Conservation (phyloP, 352 stramenopile genomes). For the Globisporangium paddicum region DNA sequence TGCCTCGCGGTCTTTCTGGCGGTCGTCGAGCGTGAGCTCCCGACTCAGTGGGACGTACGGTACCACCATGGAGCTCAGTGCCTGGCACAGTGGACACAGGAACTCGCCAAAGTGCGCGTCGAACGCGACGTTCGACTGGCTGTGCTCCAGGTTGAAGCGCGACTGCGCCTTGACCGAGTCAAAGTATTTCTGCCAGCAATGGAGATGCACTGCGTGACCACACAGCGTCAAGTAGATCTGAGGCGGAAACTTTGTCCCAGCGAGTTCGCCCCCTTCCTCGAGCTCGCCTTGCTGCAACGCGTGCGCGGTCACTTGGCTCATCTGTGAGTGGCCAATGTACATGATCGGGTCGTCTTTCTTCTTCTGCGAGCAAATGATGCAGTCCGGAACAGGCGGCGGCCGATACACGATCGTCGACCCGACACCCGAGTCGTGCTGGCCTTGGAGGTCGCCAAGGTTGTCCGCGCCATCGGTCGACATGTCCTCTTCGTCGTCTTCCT, state of each 20-base stretch:
- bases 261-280: slow-evolving; percentile 14
- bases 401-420: slow-evolving; percentile 54
- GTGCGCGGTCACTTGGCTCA: slow-evolving; percentile 55
- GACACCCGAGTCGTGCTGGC: neutral
- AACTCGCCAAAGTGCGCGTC: slow-evolving; percentile 86
- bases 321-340: slow-evolving; percentile 82
- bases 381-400: slow-evolving; percentile 61
- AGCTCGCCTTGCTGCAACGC: slow-evolving; percentile 37
- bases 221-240: slow-evolving; percentile 79
- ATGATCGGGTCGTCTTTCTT: slow-evolving; percentile 81
- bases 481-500: slow-evolving; percentile 56
- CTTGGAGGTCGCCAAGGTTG: slow-evolving; percentile 8
- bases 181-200: slow-evolving; percentile 89
- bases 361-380: slow-evolving; percentile 84
- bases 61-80: slow-evolving; percentile 88
- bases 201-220: slow-evolving; percentile 87
- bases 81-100: slow-evolving; percentile 88
- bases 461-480: slow-evolving; percentile 10
- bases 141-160: slow-evolving; percentile 63
- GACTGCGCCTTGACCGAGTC: slow-evolving; percentile 77
- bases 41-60: slow-evolving; percentile 63
- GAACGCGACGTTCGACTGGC: slow-evolving; percentile 78
- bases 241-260: slow-evolving; percentile 36
- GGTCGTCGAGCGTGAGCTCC: slow-evolving; percentile 52
- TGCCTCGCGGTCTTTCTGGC: slow-evolving; percentile 46